Evolutionary conservation across 805 yeast genomes (phyloP), one percentile per base, ranked within the genome.

Genomic region (Candida endomychidarum): DNA sequence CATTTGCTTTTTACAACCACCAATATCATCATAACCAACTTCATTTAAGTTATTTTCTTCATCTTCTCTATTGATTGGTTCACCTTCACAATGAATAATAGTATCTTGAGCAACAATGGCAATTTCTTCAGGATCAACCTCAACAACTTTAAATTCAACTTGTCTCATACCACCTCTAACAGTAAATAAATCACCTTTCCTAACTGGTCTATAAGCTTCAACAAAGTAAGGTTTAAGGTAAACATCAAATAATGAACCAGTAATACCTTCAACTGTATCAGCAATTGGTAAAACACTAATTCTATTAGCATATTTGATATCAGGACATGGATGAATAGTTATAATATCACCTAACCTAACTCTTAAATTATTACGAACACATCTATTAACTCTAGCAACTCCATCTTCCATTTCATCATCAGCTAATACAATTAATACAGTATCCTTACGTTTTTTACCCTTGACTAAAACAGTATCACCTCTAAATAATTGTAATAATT

Each of bases 131-230:
- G 99, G 99, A 61, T 93, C 99, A 43, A 93, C 96, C 49, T 93
- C 99, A 34, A 91, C 97, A 34, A 93, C 96, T 67, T 93, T 95
- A 72, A 93, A 93, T 66, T 93, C 99, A 31, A 93, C 99, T 63
- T 91, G 98, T 70, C 99, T 83, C 99, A 93, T 93, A 62, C 97
- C 96, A 58, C 99, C 99, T 64, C 99, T 81, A 18, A 88, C 98
- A 34, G 91, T 81, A 67, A 93, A 93, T 55, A 86, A 86, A 61
- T 93, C 99, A 50, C 97, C 97, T 63, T 90, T 91, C 68, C 97
- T 85, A 27, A 93, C 96, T 3, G 99, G 99, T 69, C 99, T 83
- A 70, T 93, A 93, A 42, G 99, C 97, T 70, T 93, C 99, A 32
- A 93, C 97, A 61, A 93, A 93, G 72, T 93, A 93, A 28, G 99